These are phyloP conservation scores for Mortierella sp. DNA, from an alignment of 371 early-diverging fungal species.

Conservation along the genomic window DNA sequence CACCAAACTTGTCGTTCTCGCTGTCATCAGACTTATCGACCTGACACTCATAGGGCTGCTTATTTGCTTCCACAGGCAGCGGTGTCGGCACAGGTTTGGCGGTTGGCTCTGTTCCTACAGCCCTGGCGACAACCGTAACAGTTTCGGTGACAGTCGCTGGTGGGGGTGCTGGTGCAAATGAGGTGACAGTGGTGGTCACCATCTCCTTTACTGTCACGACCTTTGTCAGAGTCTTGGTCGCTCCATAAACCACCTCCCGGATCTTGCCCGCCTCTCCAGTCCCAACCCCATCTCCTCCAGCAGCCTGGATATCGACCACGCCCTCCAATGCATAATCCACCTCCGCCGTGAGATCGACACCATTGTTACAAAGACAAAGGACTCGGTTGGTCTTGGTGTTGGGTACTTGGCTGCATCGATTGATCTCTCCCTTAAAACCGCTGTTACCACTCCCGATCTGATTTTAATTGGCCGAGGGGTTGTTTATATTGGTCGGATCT, in stretches of 20 bases:
- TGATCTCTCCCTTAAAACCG: constrained; percentile 22
- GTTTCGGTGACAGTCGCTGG: background rate
- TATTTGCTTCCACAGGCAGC: background rate
- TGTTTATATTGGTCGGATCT: constrained; percentile 20
- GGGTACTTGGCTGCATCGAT: constrained; percentile 39
- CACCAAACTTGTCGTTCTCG: background rate
- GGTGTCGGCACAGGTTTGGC: background rate
- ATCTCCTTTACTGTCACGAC: background rate
- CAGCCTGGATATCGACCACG: constrained; percentile 35
- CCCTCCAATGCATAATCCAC: constrained; percentile 54
- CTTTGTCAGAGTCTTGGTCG: constrained; percentile 16
- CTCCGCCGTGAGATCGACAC: constrained; percentile 64
- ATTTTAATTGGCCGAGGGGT: background rate
- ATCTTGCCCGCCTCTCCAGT: constrained; percentile 30
- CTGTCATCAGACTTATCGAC: background rate
- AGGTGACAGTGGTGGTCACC: background rate
- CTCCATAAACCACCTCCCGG: constrained; percentile 21
- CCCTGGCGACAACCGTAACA: background rate
- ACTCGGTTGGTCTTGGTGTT: constrained; percentile 29
- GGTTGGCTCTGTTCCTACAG: background rate
- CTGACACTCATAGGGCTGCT: background rate
- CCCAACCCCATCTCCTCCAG: constrained; percentile 25
- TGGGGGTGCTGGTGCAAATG: background rate
- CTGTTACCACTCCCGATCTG: background rate
- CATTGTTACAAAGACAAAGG: constrained; percentile 63